phyloP scores from a whole-genome alignment of 2,329 filamentous ascomycete species.

The Aureobasidium sp. region DNA sequence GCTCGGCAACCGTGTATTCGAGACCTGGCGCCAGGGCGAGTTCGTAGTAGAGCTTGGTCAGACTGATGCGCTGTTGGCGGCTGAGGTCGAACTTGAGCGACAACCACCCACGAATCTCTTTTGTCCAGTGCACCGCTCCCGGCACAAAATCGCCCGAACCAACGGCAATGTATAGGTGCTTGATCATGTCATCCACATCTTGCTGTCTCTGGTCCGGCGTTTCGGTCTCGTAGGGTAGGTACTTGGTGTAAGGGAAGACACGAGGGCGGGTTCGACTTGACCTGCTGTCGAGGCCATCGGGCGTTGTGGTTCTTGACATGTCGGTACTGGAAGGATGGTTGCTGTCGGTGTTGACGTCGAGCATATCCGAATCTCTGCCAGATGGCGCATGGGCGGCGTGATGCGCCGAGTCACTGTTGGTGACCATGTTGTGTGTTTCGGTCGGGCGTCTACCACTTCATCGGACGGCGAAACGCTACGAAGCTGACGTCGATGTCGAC shows the following conservation, averaged over 20 bases:
- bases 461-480: constrained; percentile 1
- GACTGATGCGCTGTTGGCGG: constrained; percentile 69
- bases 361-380: not conserved
- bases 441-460: not conserved
- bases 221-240: constrained; percentile 85
- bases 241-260: constrained; percentile 87
- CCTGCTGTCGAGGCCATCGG: constrained; percentile 50
- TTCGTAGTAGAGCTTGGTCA: constrained; percentile 91
- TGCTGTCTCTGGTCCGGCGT: constrained; percentile 68
- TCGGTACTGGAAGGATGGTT: constrained; percentile 44
- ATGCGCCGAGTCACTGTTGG: not conserved
- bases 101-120: constrained; percentile 91
- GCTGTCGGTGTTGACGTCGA: not conserved
- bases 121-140: constrained; percentile 92
- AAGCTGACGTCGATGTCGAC: constrained; percentile 14
- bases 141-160: constrained; percentile 90
- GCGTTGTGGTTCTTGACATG: constrained; percentile 79
- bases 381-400: not conserved
- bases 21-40: constrained; percentile 84
- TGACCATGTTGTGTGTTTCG: constrained; percentile 7
- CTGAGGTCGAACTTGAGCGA: constrained; percentile 96
- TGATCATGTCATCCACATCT: constrained; percentile 80
- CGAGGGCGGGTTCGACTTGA: constrained; percentile 65
- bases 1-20: constrained; percentile 72
- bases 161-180: constrained; percentile 86